Evolutionary conservation across 2,329 filamentous ascomycete species (phyloP), one percentile per base, ranked within the genome.

Genomic region (Thyridium curvatum): DNA sequence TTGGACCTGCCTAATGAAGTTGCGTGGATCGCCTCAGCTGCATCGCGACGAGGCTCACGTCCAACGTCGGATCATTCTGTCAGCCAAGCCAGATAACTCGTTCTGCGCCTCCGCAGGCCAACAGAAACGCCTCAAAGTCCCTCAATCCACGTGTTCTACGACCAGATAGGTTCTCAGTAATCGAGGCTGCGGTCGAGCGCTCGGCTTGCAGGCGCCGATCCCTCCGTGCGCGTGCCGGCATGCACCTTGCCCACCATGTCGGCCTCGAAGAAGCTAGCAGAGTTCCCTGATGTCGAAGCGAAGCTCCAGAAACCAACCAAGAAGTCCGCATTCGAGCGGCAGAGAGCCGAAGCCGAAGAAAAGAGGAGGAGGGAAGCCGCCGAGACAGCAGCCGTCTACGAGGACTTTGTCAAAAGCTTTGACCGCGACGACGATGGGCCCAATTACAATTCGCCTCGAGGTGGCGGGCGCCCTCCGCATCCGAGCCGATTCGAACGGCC

Each of bases 331-430:
- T 95, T 94, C 58, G 90, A 95, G 65, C 82, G 83, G 51, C 86
- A 94, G 59, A 88, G 86, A 60, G 86, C 86, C 43, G 88, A 94
- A 58, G 86, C 86, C 41, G 88, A 94, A 68, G 88, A 87, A 17
- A 95, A 95, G 65, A 82, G 86, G 42, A 74, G 78, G 50, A 77
- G 87, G 49, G 90, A 94, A 61, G 84, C 84, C 53, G 87, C 84
- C 48, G 90, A 95, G 64, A 94, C 86, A 7, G 86, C 85, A 16
- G 88, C 87, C 17, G 87, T 89, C 1, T 86, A 90, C 59, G 80
- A 88, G 50, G 87, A 91, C 48, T 95, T 95, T 49, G 79, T 93
- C 41, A 91, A 91, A 61, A 88, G 75, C 40, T 86, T 86, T 51
- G 81, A 80, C 33, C 69, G 74, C 44, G 77, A 82, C 30, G 74